These are phyloP conservation scores for Sporothrix phasma DNA, from an alignment of 2,329 filamentous ascomycete genomes.

Conservation along the genomic window DNA sequence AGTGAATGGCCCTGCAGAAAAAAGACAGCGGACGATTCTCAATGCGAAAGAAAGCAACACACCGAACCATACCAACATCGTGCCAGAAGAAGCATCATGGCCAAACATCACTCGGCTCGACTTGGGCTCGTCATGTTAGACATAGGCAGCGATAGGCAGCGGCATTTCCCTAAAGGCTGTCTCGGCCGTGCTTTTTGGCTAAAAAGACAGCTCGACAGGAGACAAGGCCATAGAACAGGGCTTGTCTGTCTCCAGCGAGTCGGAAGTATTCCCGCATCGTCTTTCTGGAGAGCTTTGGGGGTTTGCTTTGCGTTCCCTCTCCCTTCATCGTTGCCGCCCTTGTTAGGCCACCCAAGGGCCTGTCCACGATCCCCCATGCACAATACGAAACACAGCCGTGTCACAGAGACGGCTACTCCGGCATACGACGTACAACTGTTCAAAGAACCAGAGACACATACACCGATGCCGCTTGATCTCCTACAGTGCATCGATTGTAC, in stretches of 20 bases:
- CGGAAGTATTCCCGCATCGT: conserved; percentile 5
- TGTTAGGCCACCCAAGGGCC: not conserved
- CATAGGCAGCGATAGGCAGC: too few species aligned
- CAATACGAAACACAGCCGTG: conserved; percentile 7
- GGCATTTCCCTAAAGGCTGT: not conserved
- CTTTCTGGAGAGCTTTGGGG: too few species aligned
- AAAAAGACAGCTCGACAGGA: not conserved
- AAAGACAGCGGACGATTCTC: too few species aligned
- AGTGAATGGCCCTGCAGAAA: not conserved
- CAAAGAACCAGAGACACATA: not conserved
- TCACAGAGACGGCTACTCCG: not conserved
- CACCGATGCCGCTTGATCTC: not conserved
- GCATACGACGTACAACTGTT: not conserved
- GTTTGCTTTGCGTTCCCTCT: not conserved
- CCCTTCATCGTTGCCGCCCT: not conserved
- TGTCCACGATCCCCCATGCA: not conserved
- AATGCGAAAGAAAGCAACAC: not conserved
- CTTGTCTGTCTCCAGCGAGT: conserved; percentile 4
- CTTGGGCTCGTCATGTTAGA: not conserved
- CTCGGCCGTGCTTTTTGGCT: not conserved
- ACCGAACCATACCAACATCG: not conserved
- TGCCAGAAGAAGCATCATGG: not conserved
- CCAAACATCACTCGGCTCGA: not conserved
- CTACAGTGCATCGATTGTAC: not conserved
- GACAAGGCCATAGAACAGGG: not conserved